Percentiles rank a stretch among this genome's conserved stretches.
These are phyloP conservation scores for Marchantia paleacea DNA, from an alignment of 225 moss, liverwort and hornwort species.

Conservation along the genomic window DNA sequence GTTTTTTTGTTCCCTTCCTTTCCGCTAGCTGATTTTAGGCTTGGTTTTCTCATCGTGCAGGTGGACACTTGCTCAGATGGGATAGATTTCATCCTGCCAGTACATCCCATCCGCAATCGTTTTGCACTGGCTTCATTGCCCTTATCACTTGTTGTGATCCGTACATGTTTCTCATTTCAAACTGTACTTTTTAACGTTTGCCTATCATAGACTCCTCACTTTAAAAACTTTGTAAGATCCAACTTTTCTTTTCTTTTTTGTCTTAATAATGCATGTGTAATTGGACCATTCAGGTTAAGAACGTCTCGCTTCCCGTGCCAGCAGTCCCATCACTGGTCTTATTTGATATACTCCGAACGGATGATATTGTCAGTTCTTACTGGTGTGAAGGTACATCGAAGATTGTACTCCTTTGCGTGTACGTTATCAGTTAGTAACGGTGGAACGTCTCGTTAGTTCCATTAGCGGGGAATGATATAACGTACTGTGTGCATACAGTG, in stretches of 20 bases:
- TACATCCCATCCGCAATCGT: neutral
- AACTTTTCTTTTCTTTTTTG: too few species aligned
- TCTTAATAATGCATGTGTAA: too few species aligned
- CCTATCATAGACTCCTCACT: too few species aligned
- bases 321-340: neutral
- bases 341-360: conserved; percentile 10
- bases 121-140: too few species aligned
- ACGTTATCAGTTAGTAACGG: neutral
- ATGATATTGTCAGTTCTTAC: neutral
- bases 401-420: neutral
- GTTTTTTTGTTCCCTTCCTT: neutral
- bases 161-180: neutral
- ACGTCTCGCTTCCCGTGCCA: conserved; percentile 11
- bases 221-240: too few species aligned
- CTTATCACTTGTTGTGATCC: neutral
- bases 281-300: conserved; percentile 12
- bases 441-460: neutral
- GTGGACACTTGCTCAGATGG: conserved; percentile 25
- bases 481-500: conserved; percentile 4
- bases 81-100: conserved; percentile 5
- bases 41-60: neutral
- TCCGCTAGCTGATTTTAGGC: neutral
- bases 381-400: conserved; percentile 24
- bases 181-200: too few species aligned
- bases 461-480: neutral